These are phyloP conservation scores for Termitomyces sp. DNA, from an alignment of 768 basidiomycete species.

Conservation along the genomic window DNA sequence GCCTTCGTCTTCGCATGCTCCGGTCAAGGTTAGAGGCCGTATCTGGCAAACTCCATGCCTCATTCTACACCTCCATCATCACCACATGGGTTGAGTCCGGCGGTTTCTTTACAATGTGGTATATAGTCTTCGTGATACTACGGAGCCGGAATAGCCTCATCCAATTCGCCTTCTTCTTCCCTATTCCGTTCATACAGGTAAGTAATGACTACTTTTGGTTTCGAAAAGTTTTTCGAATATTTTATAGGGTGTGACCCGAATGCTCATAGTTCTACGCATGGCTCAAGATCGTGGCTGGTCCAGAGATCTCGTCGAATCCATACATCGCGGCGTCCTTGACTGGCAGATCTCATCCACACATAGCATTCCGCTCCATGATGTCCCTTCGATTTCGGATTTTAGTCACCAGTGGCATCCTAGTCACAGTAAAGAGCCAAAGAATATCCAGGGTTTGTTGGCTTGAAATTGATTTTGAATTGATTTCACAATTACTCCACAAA, in stretches of 20 bases:
- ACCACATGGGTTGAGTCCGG: conserved; percentile 39
- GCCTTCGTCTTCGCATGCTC: conserved; percentile 27
- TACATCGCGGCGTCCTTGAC: conserved; percentile 16
- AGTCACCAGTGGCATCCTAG: background rate
- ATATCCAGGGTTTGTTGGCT: background rate
- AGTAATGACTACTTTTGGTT: conserved; percentile 7
- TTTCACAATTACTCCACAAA: too few species aligned
- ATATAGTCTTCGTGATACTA: conserved; percentile 23
- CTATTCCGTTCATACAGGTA: conserved; percentile 28
- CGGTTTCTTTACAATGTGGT: conserved; percentile 35
- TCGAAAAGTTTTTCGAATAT: background rate
- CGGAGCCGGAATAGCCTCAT: conserved; percentile 20
- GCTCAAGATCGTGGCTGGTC: conserved; percentile 22
- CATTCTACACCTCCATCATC: conserved; percentile 31
- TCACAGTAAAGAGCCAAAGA: background rate
- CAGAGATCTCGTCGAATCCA: conserved; percentile 15
- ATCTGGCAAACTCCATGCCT: conserved; percentile 31
- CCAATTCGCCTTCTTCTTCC: conserved; percentile 28
- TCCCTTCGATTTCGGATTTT: conserved; percentile 8
- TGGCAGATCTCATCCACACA: conserved; percentile 20
- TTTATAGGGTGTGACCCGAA: conserved; percentile 16
- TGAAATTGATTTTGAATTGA: too few species aligned
- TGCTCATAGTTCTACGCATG: conserved; percentile 18
- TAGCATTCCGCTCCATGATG: conserved; percentile 17
- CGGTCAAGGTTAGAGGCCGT: conserved; percentile 30